phyloP scores from a whole-genome alignment of 2,329 filamentous ascomycete species.

The Pseudocercospora pini-densiflorae region DNA sequence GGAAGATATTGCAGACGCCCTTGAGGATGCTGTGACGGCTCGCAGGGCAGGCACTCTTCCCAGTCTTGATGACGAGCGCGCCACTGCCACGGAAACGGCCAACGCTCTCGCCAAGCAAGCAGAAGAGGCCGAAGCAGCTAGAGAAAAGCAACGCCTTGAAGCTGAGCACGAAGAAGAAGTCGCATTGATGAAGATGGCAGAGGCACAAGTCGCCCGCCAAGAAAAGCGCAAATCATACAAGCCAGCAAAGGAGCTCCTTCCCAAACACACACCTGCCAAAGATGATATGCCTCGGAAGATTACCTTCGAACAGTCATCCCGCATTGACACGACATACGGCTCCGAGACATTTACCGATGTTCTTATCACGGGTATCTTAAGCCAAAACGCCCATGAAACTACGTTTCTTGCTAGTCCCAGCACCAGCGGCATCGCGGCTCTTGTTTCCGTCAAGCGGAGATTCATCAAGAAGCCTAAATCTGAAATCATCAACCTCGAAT shows the following conservation, averaged over 20 bases:
- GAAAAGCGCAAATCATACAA: conserved; percentile 62
- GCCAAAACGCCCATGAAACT: conserved; percentile 19
- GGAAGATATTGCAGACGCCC: conserved; percentile 66
- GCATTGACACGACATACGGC: conserved; percentile 28
- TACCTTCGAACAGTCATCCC: conserved; percentile 37
- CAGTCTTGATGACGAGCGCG: conserved; percentile 87
- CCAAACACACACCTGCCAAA: neutral
- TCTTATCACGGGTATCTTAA: conserved; percentile 25
- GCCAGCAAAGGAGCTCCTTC: conserved; percentile 44
- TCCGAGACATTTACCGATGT: conserved; percentile 33
- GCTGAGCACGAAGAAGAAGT: conserved; percentile 65
- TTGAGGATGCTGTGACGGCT: conserved; percentile 83
- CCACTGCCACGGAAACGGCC: conserved; percentile 75
- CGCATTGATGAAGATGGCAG: conserved; percentile 70
- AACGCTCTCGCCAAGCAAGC: conserved; percentile 59
- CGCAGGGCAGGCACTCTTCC: conserved; percentile 76
- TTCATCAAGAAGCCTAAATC: conserved; percentile 30
- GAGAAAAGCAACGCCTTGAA: conserved; percentile 45
- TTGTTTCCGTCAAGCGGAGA: conserved; percentile 37
- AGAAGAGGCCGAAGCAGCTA: conserved; percentile 48
- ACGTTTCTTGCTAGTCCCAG: conserved; percentile 31
- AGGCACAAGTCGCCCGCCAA: conserved; percentile 72
- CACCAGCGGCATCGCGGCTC: conserved; percentile 20
- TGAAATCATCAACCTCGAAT: conserved; percentile 37
- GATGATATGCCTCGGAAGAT: conserved; percentile 25